Evolutionary conservation across 345 rosid genomes (phyloP), one percentile per base, ranked within the genome.

Genomic region (Ceriops tagal): DNA sequence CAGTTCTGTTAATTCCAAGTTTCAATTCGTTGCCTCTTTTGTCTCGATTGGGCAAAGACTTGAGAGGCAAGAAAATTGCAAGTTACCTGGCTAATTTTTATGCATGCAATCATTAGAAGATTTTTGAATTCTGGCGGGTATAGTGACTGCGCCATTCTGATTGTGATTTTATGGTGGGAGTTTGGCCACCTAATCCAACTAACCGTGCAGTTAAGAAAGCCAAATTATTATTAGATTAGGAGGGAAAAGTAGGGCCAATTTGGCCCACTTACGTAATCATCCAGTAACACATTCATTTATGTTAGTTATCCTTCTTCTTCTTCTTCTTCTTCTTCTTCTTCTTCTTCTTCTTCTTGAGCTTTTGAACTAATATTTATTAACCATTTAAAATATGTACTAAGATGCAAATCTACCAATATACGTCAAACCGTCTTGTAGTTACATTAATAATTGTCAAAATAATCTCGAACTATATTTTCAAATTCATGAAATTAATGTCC

Each of bases 41-140:
- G 16, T 6, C 34, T 70, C 39, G 24, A 69, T 57, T 61, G 60
- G 73, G 72, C 46, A 69, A 67, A 63, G 24, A 62, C 64, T 47
- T 27, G 61, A 56, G 32, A 28, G 21, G 34, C 18, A 43, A 43
- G 18, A 16, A 4, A 43, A 3, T 43, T 43, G 18, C 3, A 43
- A 28, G 2, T 43, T 13, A 13, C 19, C 19, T 3, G 9, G 58
- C 4, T 9, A 55, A 9, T 55, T 4, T 8, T 49, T 24, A 24
- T 0, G 26, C 26, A 8, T 52, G 3, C 26, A 51, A 43, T 31
- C 5, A 8, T 31, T 57, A 15, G 9, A 20, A 37, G 28, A 26
- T 43, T 72, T 75, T 73, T 75, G 82, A 80, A 71, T 71, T 68
- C 16, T 68, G 78, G 84, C 81, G 82, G 87, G 79, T 59, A 62